Percentiles rank a stretch among this genome's conserved stretches.
These are phyloP conservation scores for Aspergillus pseudotamarii DNA, from an alignment of 2,329 filamentous ascomycete species.

Conservation along the genomic window DNA sequence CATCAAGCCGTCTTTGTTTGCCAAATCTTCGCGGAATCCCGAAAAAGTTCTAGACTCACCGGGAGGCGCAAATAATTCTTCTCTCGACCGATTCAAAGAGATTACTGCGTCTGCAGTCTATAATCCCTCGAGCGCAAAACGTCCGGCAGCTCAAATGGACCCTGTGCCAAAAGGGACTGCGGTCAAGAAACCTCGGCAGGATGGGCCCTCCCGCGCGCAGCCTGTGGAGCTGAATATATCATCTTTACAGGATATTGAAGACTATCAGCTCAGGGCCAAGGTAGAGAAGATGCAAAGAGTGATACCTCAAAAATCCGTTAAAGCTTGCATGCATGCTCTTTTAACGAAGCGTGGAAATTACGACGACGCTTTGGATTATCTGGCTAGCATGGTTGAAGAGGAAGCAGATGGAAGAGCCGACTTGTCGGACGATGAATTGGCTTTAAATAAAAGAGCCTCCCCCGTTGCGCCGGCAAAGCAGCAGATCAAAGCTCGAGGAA, in stretches of 20 bases:
- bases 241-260: conserved; percentile 53
- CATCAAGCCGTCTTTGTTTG: conserved; percentile 63
- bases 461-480: conserved; percentile 48
- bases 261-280: conserved; percentile 53
- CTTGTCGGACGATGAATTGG: conserved; percentile 48
- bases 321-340: conserved; percentile 55
- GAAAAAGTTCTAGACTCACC: conserved; percentile 48
- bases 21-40: conserved; percentile 45
- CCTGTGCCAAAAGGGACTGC: conserved; percentile 39
- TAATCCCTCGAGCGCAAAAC: conserved; percentile 43
- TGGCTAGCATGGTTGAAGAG: conserved; percentile 47
- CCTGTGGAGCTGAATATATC: conserved; percentile 47
- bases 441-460: conserved; percentile 24
- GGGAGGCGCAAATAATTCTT: conserved; percentile 27
- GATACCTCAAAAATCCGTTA: conserved; percentile 50
- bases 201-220: conserved; percentile 49
- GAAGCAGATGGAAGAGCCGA: conserved; percentile 16
- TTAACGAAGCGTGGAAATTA: conserved; percentile 54
- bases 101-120: conserved; percentile 48
- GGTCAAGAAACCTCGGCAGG: conserved; percentile 46
- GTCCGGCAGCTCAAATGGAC: conserved; percentile 48
- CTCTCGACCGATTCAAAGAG: conserved; percentile 44
- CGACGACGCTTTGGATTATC: conserved; percentile 55
- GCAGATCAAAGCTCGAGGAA: conserved; percentile 56
- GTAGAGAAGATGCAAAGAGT: conserved; percentile 56